phyloP scores from a whole-genome alignment of 371 early-diverging fungal species.

The Coemansia sp. region DNA sequence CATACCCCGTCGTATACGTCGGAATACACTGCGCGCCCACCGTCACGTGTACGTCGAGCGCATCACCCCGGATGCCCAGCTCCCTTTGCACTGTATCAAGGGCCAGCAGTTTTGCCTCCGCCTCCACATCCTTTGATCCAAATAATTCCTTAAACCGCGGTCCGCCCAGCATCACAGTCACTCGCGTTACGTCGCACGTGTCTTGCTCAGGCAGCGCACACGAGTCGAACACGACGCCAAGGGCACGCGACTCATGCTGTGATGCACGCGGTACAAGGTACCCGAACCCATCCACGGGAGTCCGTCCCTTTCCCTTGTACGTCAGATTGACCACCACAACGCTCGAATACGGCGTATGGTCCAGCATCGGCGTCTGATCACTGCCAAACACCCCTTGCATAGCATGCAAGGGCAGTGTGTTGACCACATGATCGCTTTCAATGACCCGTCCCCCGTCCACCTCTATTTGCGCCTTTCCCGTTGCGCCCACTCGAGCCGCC shows the following conservation, averaged over 20 bases:
- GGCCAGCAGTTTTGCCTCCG: constrained; percentile 45
- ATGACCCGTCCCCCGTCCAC: constrained; percentile 36
- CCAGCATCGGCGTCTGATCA: constrained; percentile 39
- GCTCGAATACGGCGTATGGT: constrained; percentile 66
- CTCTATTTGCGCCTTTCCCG: constrained; percentile 22
- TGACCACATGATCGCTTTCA: constrained; percentile 62
- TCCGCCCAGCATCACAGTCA: constrained; percentile 94
- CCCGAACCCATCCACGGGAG: constrained; percentile 80
- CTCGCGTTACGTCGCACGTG: constrained; percentile 52
- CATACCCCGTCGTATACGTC: constrained; percentile 83
- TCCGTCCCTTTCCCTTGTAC: constrained; percentile 54
- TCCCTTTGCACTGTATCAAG: constrained; percentile 55
- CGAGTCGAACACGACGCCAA: constrained; percentile 92
- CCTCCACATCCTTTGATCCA: constrained; percentile 17
- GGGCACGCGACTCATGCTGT: constrained; percentile 55
- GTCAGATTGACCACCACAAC: constrained; percentile 89
- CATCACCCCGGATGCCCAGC: constrained; percentile 59
- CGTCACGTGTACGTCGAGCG: constrained; percentile 57
- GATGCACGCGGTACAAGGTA: constrained; percentile 73
- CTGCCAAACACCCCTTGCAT: constrained; percentile 51
- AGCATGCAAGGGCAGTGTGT: constrained; percentile 62
- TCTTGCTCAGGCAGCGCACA: constrained; percentile 38
- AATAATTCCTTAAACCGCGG: constrained; percentile 63
- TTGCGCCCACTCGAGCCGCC: constrained; percentile 5
- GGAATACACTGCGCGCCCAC: constrained; percentile 85